These are phyloP conservation scores for Conticribra guillardii DNA, from an alignment of 108 stramenopile genomes.

Conservation along the genomic window DNA sequence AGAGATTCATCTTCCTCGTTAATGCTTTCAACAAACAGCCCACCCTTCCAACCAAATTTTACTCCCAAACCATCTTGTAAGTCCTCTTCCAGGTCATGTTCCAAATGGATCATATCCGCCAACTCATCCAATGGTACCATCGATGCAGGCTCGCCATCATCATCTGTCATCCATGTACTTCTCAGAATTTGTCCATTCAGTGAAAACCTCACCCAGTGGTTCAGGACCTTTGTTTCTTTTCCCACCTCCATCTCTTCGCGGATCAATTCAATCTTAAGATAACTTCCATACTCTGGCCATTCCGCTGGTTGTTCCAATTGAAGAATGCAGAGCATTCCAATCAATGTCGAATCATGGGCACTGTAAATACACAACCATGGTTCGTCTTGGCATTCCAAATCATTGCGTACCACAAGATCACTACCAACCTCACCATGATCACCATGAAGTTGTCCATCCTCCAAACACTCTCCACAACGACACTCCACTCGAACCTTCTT, in stretches of 20 bases:
- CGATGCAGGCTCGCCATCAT: conserved; percentile 31
- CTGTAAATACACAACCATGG: conserved; percentile 69
- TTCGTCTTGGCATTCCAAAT: conserved; percentile 34
- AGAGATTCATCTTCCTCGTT: no score
- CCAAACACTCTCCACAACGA: conserved; percentile 3
- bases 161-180: conserved; percentile 53
- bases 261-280: conserved; percentile 74
- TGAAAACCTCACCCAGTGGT: conserved; percentile 71
- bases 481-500: conserved; percentile 25
- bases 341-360: conserved; percentile 82
- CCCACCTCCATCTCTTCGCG: conserved; percentile 43
- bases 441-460: neutral
- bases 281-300: conserved; percentile 86
- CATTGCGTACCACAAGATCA: neutral
- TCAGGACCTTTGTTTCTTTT: neutral
- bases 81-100: conserved; percentile 46
- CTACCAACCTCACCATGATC: neutral
- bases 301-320: conserved; percentile 62
- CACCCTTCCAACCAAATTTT: conserved; percentile 38
- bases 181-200: conserved; percentile 68
- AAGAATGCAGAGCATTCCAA: conserved; percentile 80
- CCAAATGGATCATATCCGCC: conserved; percentile 48
- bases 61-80: conserved; percentile 9
- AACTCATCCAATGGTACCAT: conserved; percentile 58
- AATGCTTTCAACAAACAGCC: conserved; percentile 2